Percentiles rank a stretch among this genome's conserved stretches.
Conservation (phyloP, 2,329 filamentous ascomycete species). For the Bipolaris cookei region DNA sequence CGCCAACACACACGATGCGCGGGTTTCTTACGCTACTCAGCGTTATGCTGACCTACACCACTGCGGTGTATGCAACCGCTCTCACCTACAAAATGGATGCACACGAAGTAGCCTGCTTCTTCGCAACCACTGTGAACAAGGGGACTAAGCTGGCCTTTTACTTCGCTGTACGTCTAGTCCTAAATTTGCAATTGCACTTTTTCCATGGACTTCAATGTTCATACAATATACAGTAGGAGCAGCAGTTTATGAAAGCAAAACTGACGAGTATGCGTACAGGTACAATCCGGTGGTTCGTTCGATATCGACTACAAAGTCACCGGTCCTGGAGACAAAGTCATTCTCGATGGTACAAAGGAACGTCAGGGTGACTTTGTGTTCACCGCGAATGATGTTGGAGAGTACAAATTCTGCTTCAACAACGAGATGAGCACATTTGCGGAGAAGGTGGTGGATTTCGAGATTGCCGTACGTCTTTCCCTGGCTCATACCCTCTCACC, state of each 20-base stretch:
- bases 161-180: slow-evolving; percentile 75
- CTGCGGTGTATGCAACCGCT: slow-evolving; percentile 81
- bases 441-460: slow-evolving; percentile 97
- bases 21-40: slow-evolving; percentile 39
- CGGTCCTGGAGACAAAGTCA: slow-evolving; percentile 78
- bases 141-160: slow-evolving; percentile 96
- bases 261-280: slow-evolving; percentile 58
- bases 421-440: slow-evolving; percentile 98
- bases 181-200: neutral
- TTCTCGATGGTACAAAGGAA: slow-evolving; percentile 87
- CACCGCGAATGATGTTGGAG: slow-evolving; percentile 83
- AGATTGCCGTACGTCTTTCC: slow-evolving; percentile 77
- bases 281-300: slow-evolving; percentile 97
- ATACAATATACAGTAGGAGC: too few relatives aligned
- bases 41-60: slow-evolving; percentile 73
- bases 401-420: slow-evolving; percentile 97
- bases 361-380: slow-evolving; percentile 98
- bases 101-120: slow-evolving; percentile 97
- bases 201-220: too few relatives aligned
- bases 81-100: slow-evolving; percentile 90
- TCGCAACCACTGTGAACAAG: slow-evolving; percentile 75
- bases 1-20: slow-evolving; percentile 42
- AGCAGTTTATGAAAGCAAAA: neutral
- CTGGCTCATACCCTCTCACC: neutral
- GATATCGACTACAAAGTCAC: slow-evolving; percentile 92